Evolutionary conservation across 371 early-diverging fungal species (phyloP).

Genomic region (Mucor mucedo): DNA sequence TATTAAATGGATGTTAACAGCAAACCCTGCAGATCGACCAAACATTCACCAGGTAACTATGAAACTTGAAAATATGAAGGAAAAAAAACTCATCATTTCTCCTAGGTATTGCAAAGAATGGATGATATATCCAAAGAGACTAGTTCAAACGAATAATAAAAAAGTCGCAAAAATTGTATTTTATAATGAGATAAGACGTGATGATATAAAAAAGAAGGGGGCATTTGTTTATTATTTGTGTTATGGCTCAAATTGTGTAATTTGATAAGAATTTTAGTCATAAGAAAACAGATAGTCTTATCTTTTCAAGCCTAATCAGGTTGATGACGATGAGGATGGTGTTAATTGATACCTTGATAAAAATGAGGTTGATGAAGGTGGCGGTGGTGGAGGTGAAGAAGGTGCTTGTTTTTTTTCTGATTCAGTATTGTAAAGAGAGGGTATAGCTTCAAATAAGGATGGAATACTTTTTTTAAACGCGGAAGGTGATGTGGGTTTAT

Average conservation of each 20-base stretch:
- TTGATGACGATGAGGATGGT: neutral
- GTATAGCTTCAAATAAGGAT: constrained; percentile 24
- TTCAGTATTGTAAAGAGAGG: constrained; percentile 11
- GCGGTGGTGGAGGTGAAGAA: neutral
- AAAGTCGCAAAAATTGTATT: neutral
- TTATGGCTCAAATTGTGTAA: neutral
- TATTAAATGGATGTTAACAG: constrained; percentile 62
- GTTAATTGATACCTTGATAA: constrained; percentile 12
- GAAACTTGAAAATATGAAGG: neutral
- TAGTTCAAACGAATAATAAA: neutral
- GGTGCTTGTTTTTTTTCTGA: neutral
- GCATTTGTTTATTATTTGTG: neutral
- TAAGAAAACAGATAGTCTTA: constrained; percentile 3
- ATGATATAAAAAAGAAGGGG: neutral
- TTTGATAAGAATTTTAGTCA: constrained; percentile 2
- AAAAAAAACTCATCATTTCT: neutral
- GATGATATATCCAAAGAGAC: constrained; percentile 5
- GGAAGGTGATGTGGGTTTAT: neutral
- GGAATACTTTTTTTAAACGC: constrained; percentile 17
- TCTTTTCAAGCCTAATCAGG: neutral
- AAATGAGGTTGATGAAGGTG: neutral
- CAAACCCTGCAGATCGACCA: constrained; percentile 63
- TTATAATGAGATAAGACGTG: neutral
- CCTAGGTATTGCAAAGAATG: constrained; percentile 5
- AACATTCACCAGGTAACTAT: constrained; percentile 42